Base-by-base conservation (phyloP, 805 yeast genomes). In the Monosporozyma aquatica region DNA sequence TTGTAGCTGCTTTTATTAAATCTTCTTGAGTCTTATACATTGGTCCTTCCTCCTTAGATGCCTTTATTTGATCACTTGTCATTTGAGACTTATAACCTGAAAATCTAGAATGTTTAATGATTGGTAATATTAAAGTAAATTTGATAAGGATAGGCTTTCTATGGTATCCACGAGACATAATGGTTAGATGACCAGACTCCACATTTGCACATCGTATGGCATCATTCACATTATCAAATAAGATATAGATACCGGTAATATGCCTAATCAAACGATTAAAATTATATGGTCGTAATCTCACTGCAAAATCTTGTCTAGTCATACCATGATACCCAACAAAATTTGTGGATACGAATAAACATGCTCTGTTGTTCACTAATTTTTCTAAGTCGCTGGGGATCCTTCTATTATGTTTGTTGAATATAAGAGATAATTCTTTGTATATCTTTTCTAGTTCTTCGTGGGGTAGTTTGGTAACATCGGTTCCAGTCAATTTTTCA, bases 191-290 rank as follows among this genome's bases (percentile, higher is more conserved):
- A 10, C 57, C 60, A 5, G 58, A 52, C 39, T 53, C 62, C 3
- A 37, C 40, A 18, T 46, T 49, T 43, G 49, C 42, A 48, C 61
- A 58, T 20, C 46, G 48, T 17, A 47, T 50, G 6, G 64, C 63
- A 32, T 57, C 56, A 13, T 41, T 40, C 15, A 52, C 40, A 39
- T 58, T 68, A 50, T 78, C 77, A 61, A 87, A 87, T 1, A 84
- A 78, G 29, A 86, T 67, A 51, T 73, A 86, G 50, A 81, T 80
- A 0, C 95, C 95, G 1, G 71, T 60, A 0, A 52, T 49, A 48
- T 82, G 89, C 4, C 76, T 69, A 38, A 82, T 56, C 2, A 86
- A 75, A 42, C 83, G 67, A 0, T 78, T 73, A 79, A 87, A 82
- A 42, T 73, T 75, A 54, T 81, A 81, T 38, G 70, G 72, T 32